Evolutionary conservation across 768 basidiomycete genomes (phyloP).

Genomic region (Boletellus ananas): DNA sequence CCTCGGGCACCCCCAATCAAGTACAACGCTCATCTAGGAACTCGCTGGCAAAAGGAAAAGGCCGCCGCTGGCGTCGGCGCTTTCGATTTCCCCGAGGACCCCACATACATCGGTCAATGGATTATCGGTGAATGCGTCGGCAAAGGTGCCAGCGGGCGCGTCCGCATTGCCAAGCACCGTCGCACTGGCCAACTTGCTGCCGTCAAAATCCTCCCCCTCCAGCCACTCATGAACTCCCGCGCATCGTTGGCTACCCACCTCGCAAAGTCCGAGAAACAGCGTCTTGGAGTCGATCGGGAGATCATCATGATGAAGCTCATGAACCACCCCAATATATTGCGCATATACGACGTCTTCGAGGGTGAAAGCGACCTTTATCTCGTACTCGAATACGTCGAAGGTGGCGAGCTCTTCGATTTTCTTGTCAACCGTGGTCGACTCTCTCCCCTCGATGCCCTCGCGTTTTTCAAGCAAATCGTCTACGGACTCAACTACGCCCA

Average conservation of each 20-base stretch:
- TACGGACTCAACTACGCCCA: slow-evolving; percentile 96
- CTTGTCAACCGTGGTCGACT: slow-evolving; percentile 86
- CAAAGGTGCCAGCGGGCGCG: slow-evolving; percentile 90
- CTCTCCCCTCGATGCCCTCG: slow-evolving; percentile 74
- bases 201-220: slow-evolving; percentile 90
- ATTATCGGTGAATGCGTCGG: slow-evolving; percentile 90
- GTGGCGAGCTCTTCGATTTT: slow-evolving; percentile 96
- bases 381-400: slow-evolving; percentile 91
- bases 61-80: slow-evolving; percentile 71
- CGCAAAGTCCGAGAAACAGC: slow-evolving; percentile 74
- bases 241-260: slow-evolving; percentile 61
- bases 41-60: slow-evolving; percentile 86
- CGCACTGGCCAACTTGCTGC: slow-evolving; percentile 89
- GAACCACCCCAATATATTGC: slow-evolving; percentile 96
- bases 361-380: slow-evolving; percentile 88
- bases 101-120: slow-evolving; percentile 87
- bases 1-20: slow-evolving; percentile 70
- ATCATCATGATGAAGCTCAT: slow-evolving; percentile 99
- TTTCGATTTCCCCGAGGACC: slow-evolving; percentile 82
- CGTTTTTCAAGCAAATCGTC: slow-evolving; percentile 94
- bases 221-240: slow-evolving; percentile 71
- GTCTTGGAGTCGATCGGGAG: slow-evolving; percentile 87
- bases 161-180: slow-evolving; percentile 87
- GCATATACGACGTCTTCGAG: slow-evolving; percentile 94
- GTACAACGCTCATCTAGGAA: slow-evolving; percentile 67